A percentile compares a stretch with the other conserved stretches of the same genome.
These are phyloP conservation scores for Phycomyces blakesleeanus DNA, from an alignment of 192 early-diverging fungal genomes.

Conservation along the genomic window DNA sequence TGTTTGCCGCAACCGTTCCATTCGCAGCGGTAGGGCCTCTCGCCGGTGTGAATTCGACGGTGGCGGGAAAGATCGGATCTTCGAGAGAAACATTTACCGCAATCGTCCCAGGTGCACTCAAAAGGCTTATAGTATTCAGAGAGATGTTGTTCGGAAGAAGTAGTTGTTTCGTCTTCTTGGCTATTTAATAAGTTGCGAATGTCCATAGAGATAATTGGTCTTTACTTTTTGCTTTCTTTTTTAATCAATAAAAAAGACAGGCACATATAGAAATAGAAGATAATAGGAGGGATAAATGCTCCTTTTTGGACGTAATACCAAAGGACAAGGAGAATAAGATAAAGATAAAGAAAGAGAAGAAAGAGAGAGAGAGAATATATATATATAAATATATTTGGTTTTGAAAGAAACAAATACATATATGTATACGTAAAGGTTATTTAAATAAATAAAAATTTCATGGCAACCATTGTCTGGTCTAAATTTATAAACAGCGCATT, in stretches of 20 bases:
- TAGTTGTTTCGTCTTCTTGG: slow-evolving; percentile 9
- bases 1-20: slow-evolving; percentile 66
- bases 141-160: slow-evolving; percentile 15
- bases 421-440: too few relatives aligned
- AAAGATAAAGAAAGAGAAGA: neutral
- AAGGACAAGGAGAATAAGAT: neutral
- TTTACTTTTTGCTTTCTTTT: neutral
- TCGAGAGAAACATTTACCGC: slow-evolving; percentile 65
- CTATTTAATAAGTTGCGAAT: slow-evolving; percentile 19
- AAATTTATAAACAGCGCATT: too few relatives aligned
- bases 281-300: neutral
- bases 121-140: slow-evolving; percentile 33
- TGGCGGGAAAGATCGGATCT: slow-evolving; percentile 70
- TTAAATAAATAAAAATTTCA: too few relatives aligned
- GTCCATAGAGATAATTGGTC: slow-evolving; percentile 7
- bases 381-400: neutral
- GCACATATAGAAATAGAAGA: neutral
- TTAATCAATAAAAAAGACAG: neutral
- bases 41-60: slow-evolving; percentile 67
- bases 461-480: too few relatives aligned
- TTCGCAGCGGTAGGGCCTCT: slow-evolving; percentile 65
- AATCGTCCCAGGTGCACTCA: slow-evolving; percentile 56
- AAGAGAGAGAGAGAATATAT: neutral
- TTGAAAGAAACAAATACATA: too few relatives aligned
- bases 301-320: neutral